Evolutionary conservation across 495 filamentous ascomycete genomes (phyloP), one percentile per base, ranked within the genome.

Genomic region (Talaromyces nanjingensis): DNA sequence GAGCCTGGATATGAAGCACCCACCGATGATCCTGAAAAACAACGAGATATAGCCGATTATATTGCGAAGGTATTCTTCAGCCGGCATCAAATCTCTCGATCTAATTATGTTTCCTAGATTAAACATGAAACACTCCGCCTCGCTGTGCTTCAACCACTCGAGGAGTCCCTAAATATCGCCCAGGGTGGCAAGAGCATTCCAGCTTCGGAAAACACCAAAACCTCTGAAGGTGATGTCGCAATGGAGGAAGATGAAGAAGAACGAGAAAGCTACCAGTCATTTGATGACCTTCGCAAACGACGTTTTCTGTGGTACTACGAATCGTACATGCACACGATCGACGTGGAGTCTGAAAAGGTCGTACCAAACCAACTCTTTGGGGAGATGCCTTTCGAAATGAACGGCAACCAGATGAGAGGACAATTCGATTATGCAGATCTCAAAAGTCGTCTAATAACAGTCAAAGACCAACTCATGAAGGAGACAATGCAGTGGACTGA

Each of bases 291-390:
- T 8, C 90, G 87, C 81, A 98, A 98, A 75, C 86, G 89, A 54
- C 87, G 93, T 0, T 97, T 98, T 72, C 74, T 98, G 16, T 98
- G 96, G 94, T 98, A 98, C 72, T 92, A 91, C 69, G 89, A 96
- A 53, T 88, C 87, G 12, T 98, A 98, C 72, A 76, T 93, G 24
- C 74, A 80, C 8, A 82, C 87, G 6, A 88, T 96, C 57, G 79
- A 86, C 12, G 79, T 84, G 52, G 89, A 83, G 8, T 83, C 86
- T 63, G 73, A 72, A 63, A 65, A 54, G 27, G 80, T 82, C 59
- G 83, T 80, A 55, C 84, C 88, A 56, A 83, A 83, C 14, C 75
- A 84, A 33, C 66, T 70, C 4, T 98, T 98, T 68, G 73, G 78
- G 12, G 81, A 79, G 45, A 94, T 96, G 91, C 89, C 89, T 1